A percentile compares a stretch with the other conserved stretches of the same genome.
These are phyloP conservation scores for Pinus taeda DNA, from an alignment of 75 land plant species.

Conservation along the genomic window DNA sequence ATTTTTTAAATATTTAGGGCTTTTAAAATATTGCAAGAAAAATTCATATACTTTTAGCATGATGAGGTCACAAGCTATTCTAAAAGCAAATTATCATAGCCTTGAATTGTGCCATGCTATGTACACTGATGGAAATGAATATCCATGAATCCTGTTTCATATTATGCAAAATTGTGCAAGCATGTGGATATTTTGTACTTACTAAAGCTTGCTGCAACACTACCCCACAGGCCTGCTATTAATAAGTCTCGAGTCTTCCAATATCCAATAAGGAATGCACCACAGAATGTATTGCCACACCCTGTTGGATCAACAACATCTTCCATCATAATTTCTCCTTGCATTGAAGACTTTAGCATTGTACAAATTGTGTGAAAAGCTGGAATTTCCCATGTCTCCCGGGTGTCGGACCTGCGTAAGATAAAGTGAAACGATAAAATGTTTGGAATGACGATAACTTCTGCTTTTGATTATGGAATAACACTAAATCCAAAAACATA, in stretches of 20 bases:
- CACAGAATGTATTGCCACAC: slow-evolving; percentile 57
- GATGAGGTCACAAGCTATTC: too few relatives aligned
- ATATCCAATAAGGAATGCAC: slow-evolving; percentile 46
- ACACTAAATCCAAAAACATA: neutral
- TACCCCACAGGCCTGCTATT: slow-evolving; percentile 45
- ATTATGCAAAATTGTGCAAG: neutral
- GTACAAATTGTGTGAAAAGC: slow-evolving; percentile 29
- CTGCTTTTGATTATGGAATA: neutral
- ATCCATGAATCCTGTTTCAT: neutral
- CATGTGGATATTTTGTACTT: slow-evolving; percentile 8
- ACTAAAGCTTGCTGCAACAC: slow-evolving; percentile 50
- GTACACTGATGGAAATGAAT: too few relatives aligned
- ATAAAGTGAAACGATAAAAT: neutral
- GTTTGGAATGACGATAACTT: neutral
- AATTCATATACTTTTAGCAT: too few relatives aligned
- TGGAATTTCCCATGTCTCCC: slow-evolving; percentile 56
- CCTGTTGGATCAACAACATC: slow-evolving; percentile 45
- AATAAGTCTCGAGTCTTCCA: slow-evolving; percentile 39
- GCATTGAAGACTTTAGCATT: slow-evolving; percentile 5
- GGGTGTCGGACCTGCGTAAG: slow-evolving; percentile 34
- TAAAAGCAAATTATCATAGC: too few relatives aligned
- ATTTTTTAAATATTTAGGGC: too few relatives aligned
- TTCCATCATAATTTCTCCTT: slow-evolving; percentile 6
- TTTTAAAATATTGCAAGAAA: neutral
- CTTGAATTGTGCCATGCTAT: too few relatives aligned